Conservation (phyloP, 176 grass and related monocot species). For the Musa schizocarpa region DNA sequence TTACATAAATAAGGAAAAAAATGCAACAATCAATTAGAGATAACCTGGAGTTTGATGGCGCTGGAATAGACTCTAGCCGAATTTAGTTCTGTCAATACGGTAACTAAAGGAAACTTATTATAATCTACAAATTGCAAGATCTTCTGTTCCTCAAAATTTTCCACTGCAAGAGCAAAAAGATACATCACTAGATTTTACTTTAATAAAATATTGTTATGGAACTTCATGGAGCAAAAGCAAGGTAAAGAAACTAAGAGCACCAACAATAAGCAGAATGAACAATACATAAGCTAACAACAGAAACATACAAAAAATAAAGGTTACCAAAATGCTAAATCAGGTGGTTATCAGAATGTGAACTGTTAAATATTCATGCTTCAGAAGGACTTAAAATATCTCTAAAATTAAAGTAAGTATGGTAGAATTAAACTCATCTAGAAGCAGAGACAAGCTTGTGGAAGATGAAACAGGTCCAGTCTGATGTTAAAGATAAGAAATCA, state of each 20-base stretch:
- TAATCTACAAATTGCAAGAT: conserved; percentile 74
- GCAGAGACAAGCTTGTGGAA: neutral
- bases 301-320: neutral
- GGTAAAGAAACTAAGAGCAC: neutral
- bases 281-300: neutral
- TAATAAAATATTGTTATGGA: too few species aligned
- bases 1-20: neutral
- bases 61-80: conserved; percentile 86
- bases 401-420: neutral
- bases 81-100: conserved; percentile 67
- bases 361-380: neutral
- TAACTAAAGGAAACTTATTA: conserved; percentile 84
- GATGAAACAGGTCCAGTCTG: neutral
- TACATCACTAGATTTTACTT: too few species aligned
- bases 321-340: neutral
- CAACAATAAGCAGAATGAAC: neutral
- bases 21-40: conserved; percentile 14
- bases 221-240: neutral
- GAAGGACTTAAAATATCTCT: neutral
- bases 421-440: neutral
- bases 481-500: neutral
- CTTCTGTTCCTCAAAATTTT: conserved; percentile 54
- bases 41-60: conserved; percentile 84
- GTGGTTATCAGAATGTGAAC: neutral
- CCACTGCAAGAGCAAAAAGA: conserved; percentile 39